These are phyloP conservation scores for Lipomyces yamanashiensis DNA, from an alignment of 805 yeast genomes.

Conservation along the genomic window DNA sequence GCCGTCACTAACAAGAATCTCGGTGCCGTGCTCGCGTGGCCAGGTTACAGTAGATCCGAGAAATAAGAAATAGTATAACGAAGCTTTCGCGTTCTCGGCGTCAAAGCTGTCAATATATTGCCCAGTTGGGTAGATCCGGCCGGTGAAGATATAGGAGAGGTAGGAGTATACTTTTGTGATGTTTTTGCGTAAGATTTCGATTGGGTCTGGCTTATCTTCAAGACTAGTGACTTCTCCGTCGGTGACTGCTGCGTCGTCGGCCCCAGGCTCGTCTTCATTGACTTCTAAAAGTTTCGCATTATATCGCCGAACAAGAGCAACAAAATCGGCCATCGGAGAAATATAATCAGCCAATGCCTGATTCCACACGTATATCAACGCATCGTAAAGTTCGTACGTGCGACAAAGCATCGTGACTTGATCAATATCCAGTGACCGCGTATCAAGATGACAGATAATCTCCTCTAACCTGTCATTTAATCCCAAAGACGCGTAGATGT, in stretches of 20 bases:
- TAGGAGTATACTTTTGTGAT: conserved; percentile 57
- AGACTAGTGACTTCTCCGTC: neutral
- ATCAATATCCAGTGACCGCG: conserved; percentile 75
- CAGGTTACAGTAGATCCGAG: conserved; percentile 54
- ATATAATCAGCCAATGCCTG: conserved; percentile 67
- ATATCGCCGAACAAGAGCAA: conserved; percentile 43
- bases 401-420: conserved; percentile 67
- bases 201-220: conserved; percentile 33
- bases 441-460: conserved; percentile 69
- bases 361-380: conserved; percentile 74
- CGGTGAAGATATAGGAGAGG: conserved; percentile 70
- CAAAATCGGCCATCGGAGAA: conserved; percentile 69
- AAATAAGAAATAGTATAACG: conserved; percentile 62
- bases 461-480: conserved; percentile 63
- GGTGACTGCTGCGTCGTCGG: conserved; percentile 28
- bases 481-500: conserved; percentile 50
- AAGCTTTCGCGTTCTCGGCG: conserved; percentile 53
- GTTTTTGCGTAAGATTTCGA: conserved; percentile 31
- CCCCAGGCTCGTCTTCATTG: conserved; percentile 10
- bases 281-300: conserved; percentile 2
- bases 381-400: conserved; percentile 60
- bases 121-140: conserved; percentile 81
- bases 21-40: conserved; percentile 50
- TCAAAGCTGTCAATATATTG: conserved; percentile 48
- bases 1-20: conserved; percentile 45